Evolutionary conservation across 768 basidiomycete species (phyloP).

Genomic region (Termitomyces sp.): DNA sequence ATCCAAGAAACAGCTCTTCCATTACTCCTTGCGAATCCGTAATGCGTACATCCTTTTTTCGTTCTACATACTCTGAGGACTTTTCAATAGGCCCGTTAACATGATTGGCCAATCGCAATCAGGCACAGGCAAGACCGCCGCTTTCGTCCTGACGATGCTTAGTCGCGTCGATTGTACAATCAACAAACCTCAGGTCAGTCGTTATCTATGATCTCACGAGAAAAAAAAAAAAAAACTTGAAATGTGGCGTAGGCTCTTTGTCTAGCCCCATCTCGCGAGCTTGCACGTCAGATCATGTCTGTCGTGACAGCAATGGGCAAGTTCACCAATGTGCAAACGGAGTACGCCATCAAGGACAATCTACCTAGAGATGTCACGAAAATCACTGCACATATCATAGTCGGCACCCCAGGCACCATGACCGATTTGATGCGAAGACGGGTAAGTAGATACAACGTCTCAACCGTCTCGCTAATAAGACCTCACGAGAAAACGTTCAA

Average conservation of each 20-base stretch:
- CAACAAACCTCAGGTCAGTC: slow-evolving; percentile 73
- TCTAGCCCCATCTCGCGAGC: slow-evolving; percentile 95
- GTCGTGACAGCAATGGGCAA: slow-evolving; percentile 94
- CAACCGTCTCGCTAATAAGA: not conserved
- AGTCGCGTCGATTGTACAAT: slow-evolving; percentile 84
- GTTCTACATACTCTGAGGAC: not conserved
- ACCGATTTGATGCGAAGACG: slow-evolving; percentile 74
- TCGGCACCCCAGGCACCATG: slow-evolving; percentile 97
- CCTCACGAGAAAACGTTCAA: not conserved
- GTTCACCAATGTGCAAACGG: slow-evolving; percentile 88
- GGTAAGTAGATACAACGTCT: slow-evolving; percentile 27
- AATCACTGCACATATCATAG: slow-evolving; percentile 85
- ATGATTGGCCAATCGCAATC: slow-evolving; percentile 99
- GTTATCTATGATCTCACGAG: not conserved
- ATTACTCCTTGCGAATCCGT: slow-evolving; percentile 87
- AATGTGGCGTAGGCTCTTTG: slow-evolving; percentile 68
- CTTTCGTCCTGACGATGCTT: slow-evolving; percentile 96
- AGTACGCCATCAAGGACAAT: slow-evolving; percentile 92
- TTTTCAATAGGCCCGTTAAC: slow-evolving; percentile 75
- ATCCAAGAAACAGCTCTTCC: slow-evolving; percentile 97
- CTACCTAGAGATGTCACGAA: slow-evolving; percentile 57
- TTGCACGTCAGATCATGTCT: slow-evolving; percentile 96
- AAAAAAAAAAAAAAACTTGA: not conserved
- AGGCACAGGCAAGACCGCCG: slow-evolving; percentile 98
- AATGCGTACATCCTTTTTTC: not conserved